Conservation (phyloP, 2,329 filamentous ascomycete species). For the Metarhizium album region DNA sequence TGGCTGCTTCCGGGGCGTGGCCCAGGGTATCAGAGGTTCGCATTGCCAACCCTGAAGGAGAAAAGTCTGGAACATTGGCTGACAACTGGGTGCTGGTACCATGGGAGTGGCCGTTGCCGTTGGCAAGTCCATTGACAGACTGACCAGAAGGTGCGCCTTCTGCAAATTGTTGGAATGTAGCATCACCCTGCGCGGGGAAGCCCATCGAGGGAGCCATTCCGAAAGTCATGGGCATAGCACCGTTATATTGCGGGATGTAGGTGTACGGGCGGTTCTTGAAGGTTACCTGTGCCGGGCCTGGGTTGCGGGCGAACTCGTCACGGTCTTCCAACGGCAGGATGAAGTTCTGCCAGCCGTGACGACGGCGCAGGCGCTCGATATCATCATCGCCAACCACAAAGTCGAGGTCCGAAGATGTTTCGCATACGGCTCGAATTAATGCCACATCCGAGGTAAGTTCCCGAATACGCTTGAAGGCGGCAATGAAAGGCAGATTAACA, state of each 20-base stretch:
- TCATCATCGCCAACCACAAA: slow-evolving; percentile 66
- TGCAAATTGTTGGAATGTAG: slow-evolving; percentile 19
- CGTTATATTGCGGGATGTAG: slow-evolving; percentile 20
- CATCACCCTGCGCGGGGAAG: slow-evolving; percentile 18
- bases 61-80: slow-evolving; percentile 29
- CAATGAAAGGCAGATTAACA: slow-evolving; percentile 68
- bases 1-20: slow-evolving; percentile 1
- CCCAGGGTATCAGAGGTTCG: neutral
- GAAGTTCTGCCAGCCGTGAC: slow-evolving; percentile 70
- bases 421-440: slow-evolving; percentile 63
- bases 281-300: slow-evolving; percentile 43
- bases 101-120: slow-evolving; percentile 16
- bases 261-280: slow-evolving; percentile 24
- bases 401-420: slow-evolving; percentile 63
- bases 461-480: slow-evolving; percentile 67
- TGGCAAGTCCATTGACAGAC: slow-evolving; percentile 20
- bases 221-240: slow-evolving; percentile 21
- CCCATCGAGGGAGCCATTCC: slow-evolving; percentile 17
- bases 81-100: slow-evolving; percentile 24
- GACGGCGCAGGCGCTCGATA: slow-evolving; percentile 64
- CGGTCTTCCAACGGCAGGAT: slow-evolving; percentile 62
- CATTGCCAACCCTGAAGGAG: slow-evolving; percentile 18
- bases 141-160: slow-evolving; percentile 26
- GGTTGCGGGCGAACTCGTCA: slow-evolving; percentile 61
- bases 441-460: slow-evolving; percentile 48